These are phyloP conservation scores for Suhomyces coccinellae DNA, from an alignment of 1,139 yeast genomes.

Conservation along the genomic window DNA sequence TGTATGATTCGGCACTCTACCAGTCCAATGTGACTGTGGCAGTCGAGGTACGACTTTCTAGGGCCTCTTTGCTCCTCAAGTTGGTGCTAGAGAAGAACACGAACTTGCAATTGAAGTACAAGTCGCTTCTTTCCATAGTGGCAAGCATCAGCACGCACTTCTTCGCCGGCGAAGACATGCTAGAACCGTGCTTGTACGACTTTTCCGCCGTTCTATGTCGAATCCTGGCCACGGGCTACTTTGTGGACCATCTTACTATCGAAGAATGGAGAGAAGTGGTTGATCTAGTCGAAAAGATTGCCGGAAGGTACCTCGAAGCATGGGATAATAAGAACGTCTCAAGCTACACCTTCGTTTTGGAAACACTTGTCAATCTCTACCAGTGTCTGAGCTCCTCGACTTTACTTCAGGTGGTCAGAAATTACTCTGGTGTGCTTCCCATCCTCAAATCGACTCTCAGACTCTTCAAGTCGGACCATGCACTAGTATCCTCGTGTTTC, in stretches of 20 bases:
- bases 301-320: slow-evolving; percentile 12
- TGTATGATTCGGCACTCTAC: slow-evolving; percentile 41
- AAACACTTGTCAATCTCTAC: slow-evolving; percentile 25
- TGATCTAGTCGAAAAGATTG: slow-evolving; percentile 24
- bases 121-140: slow-evolving; percentile 30
- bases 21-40: slow-evolving; percentile 28
- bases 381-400: slow-evolving; percentile 28
- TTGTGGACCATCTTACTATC: slow-evolving; percentile 40
- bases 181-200: slow-evolving; percentile 39
- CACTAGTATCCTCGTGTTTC: slow-evolving; percentile 27
- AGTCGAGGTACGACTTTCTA: slow-evolving; percentile 42
- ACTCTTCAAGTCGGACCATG: slow-evolving; percentile 25
- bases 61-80: slow-evolving; percentile 41
- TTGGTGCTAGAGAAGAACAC: slow-evolving; percentile 28
- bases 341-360: slow-evolving; percentile 29
- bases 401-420: slow-evolving; percentile 20
- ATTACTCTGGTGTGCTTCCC: slow-evolving; percentile 25
- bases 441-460: slow-evolving; percentile 22
- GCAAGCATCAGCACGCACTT: slow-evolving; percentile 23
- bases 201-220: slow-evolving; percentile 30
- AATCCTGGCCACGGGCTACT: slow-evolving; percentile 31
- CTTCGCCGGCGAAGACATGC: slow-evolving; percentile 16
- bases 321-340: slow-evolving; percentile 22
- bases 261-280: slow-evolving; percentile 33
- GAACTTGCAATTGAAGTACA: slow-evolving; percentile 29